A percentile compares a stretch with the other conserved stretches of the same genome.
Conservation (phyloP, 371 early-diverging fungal species). For the Mortierella sp. region DNA sequence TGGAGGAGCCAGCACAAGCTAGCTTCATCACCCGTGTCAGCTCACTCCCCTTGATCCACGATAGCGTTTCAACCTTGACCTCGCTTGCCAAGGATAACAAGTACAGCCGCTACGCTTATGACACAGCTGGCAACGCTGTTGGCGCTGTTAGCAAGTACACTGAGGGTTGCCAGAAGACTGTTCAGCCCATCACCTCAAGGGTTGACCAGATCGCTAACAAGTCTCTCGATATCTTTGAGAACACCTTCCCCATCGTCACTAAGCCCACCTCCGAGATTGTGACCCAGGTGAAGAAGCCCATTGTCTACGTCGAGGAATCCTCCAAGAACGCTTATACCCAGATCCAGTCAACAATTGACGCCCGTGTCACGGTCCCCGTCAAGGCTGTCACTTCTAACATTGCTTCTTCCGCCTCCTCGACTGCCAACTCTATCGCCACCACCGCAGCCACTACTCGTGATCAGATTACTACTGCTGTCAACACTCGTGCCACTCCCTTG, state of each 20-base stretch:
- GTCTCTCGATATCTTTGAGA: slow-evolving; percentile 75
- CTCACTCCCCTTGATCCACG: slow-evolving; percentile 73
- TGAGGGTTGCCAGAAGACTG: slow-evolving; percentile 61
- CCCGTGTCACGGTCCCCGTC: slow-evolving; percentile 54
- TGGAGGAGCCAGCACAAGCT: slow-evolving; percentile 10
- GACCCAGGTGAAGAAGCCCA: slow-evolving; percentile 63
- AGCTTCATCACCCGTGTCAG: slow-evolving; percentile 68
- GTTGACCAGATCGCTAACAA: slow-evolving; percentile 72
- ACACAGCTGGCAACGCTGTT: slow-evolving; percentile 61
- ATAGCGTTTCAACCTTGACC: slow-evolving; percentile 64
- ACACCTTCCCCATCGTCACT: slow-evolving; percentile 71
- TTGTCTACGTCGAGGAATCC: slow-evolving; percentile 59
- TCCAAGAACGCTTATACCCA: slow-evolving; percentile 57
- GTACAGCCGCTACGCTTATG: slow-evolving; percentile 67
- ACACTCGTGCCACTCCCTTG: slow-evolving; percentile 47
- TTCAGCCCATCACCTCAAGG: slow-evolving; percentile 65
- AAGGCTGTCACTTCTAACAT: slow-evolving; percentile 43
- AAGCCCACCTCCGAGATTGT: slow-evolving; percentile 74
- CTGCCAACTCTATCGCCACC: slow-evolving; percentile 35
- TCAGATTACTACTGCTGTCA: slow-evolving; percentile 46
- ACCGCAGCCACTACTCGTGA: slow-evolving; percentile 35
- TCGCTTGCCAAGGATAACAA: slow-evolving; percentile 68
- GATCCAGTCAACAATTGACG: slow-evolving; percentile 51
- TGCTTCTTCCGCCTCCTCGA: slow-evolving; percentile 37
- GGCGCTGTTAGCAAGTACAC: slow-evolving; percentile 60